Conservation (phyloP, 2,329 filamentous ascomycete species). For the Cladorrhinum sp. region DNA sequence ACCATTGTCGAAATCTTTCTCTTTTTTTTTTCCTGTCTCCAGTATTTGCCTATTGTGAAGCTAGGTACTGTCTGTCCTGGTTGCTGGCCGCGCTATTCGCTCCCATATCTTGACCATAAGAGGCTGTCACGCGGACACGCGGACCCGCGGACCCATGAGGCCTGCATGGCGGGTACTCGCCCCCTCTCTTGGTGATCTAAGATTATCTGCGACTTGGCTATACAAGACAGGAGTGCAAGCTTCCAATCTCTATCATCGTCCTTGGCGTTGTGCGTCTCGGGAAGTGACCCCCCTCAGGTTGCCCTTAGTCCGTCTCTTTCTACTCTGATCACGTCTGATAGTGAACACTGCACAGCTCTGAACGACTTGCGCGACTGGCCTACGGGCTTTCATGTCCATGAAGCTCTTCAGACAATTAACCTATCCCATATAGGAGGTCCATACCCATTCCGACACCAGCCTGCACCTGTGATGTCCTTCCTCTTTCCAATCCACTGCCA, state of each 20-base stretch:
- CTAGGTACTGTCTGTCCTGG: conserved; percentile 56
- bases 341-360: not conserved
- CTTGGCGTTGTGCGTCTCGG: conserved; percentile 26
- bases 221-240: conserved; percentile 32
- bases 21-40: conserved; percentile 35
- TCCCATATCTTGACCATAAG: conserved; percentile 43
- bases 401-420: not conserved
- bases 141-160: not conserved
- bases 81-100: conserved; percentile 47
- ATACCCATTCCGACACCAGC: not conserved
- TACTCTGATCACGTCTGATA: conserved; percentile 3
- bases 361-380: not conserved
- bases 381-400: not conserved
- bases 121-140: conserved; percentile 9
- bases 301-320: conserved; percentile 15
- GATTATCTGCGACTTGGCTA: conserved; percentile 43
- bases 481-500: not conserved
- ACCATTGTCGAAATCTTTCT: conserved; percentile 35
- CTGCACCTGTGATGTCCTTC: not conserved
- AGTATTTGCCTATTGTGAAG: conserved; percentile 67
- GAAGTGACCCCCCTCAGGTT: conserved; percentile 18
- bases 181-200: conserved; percentile 35
- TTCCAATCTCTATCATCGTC: conserved; percentile 30
- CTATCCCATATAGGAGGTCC: not conserved
- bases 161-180: conserved; percentile 8